A percentile compares a stretch with the other conserved stretches of the same genome.
Evolutionary conservation across 345 rosid genomes (phyloP).

Genomic region (Populus euphratica): DNA sequence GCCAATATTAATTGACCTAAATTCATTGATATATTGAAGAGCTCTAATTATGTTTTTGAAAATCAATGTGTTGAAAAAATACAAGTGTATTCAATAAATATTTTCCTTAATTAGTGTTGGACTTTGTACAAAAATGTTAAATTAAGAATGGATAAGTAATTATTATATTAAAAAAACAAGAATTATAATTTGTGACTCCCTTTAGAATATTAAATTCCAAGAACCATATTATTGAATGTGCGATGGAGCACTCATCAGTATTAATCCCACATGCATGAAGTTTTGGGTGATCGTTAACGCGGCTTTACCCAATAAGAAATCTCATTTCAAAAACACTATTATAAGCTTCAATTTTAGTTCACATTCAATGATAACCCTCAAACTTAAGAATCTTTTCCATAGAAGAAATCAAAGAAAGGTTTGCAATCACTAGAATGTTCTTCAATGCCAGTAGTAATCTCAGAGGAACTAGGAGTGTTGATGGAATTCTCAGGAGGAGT

Average conservation of each 20-base stretch:
- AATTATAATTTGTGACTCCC: not conserved
- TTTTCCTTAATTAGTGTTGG: too few species aligned
- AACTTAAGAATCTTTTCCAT: conserved; percentile 3
- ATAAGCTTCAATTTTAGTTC: not conserved
- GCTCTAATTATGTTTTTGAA: not conserved
- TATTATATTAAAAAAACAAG: not conserved
- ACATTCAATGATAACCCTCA: not conserved
- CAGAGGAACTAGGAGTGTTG: conserved; percentile 9
- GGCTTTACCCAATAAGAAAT: not conserved
- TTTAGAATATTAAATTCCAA: not conserved
- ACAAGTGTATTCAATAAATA: not conserved
- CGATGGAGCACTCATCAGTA: not conserved
- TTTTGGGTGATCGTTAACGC: not conserved
- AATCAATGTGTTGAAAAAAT: too few species aligned
- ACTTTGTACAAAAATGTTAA: not conserved
- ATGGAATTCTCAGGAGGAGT: conserved; percentile 9
- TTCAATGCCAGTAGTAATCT: conserved; percentile 1
- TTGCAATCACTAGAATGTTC: conserved; percentile 11
- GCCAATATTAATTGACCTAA: too few species aligned
- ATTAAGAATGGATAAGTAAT: not conserved
- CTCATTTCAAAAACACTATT: not conserved
- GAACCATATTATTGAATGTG: not conserved
- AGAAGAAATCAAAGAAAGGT: conserved; percentile 44
- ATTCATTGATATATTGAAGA: too few species aligned
- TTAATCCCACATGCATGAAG: not conserved